Base-by-base conservation (phyloP, 2,329 filamentous ascomycete species). In the Neonectria magnoliae region DNA sequence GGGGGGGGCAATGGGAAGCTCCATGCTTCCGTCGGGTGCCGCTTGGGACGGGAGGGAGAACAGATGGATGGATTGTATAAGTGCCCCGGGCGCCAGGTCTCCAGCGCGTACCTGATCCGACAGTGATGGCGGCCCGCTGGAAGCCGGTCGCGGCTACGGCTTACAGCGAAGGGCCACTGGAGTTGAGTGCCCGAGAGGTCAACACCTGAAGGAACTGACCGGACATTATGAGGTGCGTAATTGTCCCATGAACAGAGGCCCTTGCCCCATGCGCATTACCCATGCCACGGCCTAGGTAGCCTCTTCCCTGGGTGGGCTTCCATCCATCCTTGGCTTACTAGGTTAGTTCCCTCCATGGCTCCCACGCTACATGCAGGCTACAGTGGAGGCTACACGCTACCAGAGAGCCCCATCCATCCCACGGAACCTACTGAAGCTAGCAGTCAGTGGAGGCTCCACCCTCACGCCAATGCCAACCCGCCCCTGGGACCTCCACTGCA, bases 381-480 rank as follows among this genome's bases (percentile, higher is more conserved):
- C 36, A 29, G 5, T 25, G 5, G 25, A 25, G 25, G 25, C 29
- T 7, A 10, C 29, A 29, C 29, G 29, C 29, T 29, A 29, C 29
- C 29, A 29, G 13, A 38, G 14, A 18, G 41, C 41, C 14, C 41
- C 41, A 44, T 50, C 41, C 41, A 44, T 50, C 47, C 59, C 51
- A 58, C 60, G 27, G 47, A 41, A 33, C 56, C 59, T 29, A 9
- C 25, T 25, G 25, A 25, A 25, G 25, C 25, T 25, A 25, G 25
- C 25, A 25, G 25, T 25, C 5, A 25, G 25, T 25, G 11, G 14
- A 5, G 33, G 33, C 62, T 66, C 69, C 69, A 69, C 71, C 50
- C 63, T 66, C 60, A 71, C 70, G 58, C 69, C 57, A 71, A 71
- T 57, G 57, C 59, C 57, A 60, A 48, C 52, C n/a, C 53, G 48